Conservation (phyloP, 208 protist species). For the Crithidia bombi region DNA sequence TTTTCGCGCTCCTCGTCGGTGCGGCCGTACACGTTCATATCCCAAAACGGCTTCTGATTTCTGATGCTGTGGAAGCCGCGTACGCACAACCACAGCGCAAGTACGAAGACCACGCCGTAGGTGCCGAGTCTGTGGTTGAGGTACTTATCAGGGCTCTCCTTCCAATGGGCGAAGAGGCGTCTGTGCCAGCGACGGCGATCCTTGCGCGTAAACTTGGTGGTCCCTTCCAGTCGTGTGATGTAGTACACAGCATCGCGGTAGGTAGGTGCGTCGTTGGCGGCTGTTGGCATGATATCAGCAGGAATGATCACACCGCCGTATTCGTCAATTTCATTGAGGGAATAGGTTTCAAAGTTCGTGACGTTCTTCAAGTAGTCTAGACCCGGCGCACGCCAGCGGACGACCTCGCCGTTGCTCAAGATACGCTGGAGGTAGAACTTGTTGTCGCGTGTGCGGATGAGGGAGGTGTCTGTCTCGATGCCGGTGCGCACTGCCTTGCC, state of each 20-base stretch:
- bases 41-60: slow-evolving; percentile 91
- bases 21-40: slow-evolving; percentile 79
- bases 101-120: slow-evolving; percentile 65
- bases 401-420: slow-evolving; percentile 73
- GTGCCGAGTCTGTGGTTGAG: slow-evolving; percentile 66
- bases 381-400: slow-evolving; percentile 83
- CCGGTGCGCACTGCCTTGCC: slow-evolving; percentile 64
- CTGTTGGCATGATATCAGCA: slow-evolving; percentile 74
- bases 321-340: slow-evolving; percentile 87
- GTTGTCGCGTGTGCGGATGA: slow-evolving; percentile 89
- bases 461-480: slow-evolving; percentile 72
- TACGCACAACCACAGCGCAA: slow-evolving; percentile 69
- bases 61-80: slow-evolving; percentile 85
- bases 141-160: slow-evolving; percentile 84
- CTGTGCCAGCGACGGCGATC: slow-evolving; percentile 83
- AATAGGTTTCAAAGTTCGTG: slow-evolving; percentile 90
- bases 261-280: slow-evolving; percentile 64
- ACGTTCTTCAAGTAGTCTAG: slow-evolving; percentile 84
- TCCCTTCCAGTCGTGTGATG: slow-evolving; percentile 65
- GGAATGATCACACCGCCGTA: slow-evolving; percentile 87
- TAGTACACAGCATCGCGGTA: slow-evolving; percentile 83
- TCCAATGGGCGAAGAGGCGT: slow-evolving; percentile 80
- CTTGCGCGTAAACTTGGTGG: slow-evolving; percentile 85
- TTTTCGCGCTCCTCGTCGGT: slow-evolving; percentile 68
- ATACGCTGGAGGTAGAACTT: slow-evolving; percentile 92